phyloP scores from a whole-genome alignment of 345 rosid genomes.

The Luvunga scandens region DNA sequence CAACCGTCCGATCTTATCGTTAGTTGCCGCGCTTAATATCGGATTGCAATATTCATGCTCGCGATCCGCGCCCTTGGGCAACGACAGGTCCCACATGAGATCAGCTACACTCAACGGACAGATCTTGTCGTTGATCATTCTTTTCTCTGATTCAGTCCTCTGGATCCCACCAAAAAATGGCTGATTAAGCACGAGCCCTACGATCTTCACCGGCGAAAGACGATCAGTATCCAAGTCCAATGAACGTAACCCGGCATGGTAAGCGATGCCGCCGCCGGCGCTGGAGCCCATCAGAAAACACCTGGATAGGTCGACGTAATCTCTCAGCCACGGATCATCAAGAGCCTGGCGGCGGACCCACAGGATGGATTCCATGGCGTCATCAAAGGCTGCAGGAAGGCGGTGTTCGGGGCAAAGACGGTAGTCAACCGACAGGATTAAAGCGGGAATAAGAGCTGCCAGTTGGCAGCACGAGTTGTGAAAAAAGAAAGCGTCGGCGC shows the following conservation, averaged over 20 bases:
- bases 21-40: constrained; percentile 20
- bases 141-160: constrained; percentile 59
- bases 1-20: constrained; percentile 47
- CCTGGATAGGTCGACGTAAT: constrained; percentile 49
- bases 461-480: constrained; percentile 50
- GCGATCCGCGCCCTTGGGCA: constrained; percentile 64
- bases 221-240: constrained; percentile 26
- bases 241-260: constrained; percentile 52
- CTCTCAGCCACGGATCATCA: constrained; percentile 62
- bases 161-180: constrained; percentile 65
- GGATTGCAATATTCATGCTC: constrained; percentile 80
- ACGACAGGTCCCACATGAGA: constrained; percentile 62
- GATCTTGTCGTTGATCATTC: constrained; percentile 43
- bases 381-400: constrained; percentile 91
- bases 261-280: constrained; percentile 73
- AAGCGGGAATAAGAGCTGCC: constrained; percentile 42
- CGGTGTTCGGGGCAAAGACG: constrained; percentile 92
- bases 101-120: constrained; percentile 55
- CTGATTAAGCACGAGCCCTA: constrained; percentile 60
- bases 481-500: constrained; percentile 41
- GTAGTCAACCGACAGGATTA: constrained; percentile 72
- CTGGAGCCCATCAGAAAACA: constrained; percentile 75
- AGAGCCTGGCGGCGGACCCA: constrained; percentile 74
- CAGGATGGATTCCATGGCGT: constrained; percentile 57
- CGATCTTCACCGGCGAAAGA: constrained; percentile 49